phyloP scores from a whole-genome alignment of 768 basidiomycete genomes.

The Tricholoma hemisulphureum region DNA sequence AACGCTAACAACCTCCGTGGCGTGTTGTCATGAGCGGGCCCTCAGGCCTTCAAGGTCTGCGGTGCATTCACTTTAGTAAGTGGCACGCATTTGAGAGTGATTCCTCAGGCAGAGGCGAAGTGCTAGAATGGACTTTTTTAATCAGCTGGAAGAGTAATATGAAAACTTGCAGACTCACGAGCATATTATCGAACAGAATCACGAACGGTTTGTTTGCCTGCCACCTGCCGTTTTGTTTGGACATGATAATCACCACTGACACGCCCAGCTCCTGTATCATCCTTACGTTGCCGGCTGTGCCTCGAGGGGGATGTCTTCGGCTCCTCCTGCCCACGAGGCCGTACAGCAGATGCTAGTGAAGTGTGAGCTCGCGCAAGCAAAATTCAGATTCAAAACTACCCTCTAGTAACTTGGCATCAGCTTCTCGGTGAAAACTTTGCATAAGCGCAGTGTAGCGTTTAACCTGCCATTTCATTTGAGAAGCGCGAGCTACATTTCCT shows the following conservation, averaged over 20 bases:
- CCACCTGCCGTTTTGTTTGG: slow-evolving; percentile 15
- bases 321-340: slow-evolving; percentile 22
- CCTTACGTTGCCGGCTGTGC: slow-evolving; percentile 13
- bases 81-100: neutral
- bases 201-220: slow-evolving; percentile 34
- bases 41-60: no score
- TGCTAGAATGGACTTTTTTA: neutral
- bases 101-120: neutral
- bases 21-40: neutral
- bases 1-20: neutral
- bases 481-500: slow-evolving; percentile 71
- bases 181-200: slow-evolving; percentile 29
- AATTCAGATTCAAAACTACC: slow-evolving; percentile 37
- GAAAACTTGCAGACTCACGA: slow-evolving; percentile 5
- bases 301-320: slow-evolving; percentile 19
- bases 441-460: slow-evolving; percentile 76
- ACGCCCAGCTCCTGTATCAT: slow-evolving; percentile 2
- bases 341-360: slow-evolving; percentile 13
- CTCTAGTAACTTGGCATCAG: slow-evolving; percentile 65
- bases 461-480: slow-evolving; percentile 82
- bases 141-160: neutral
- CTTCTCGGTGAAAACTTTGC: slow-evolving; percentile 79
- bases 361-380: neutral
- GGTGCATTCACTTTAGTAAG: neutral
- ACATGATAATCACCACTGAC: neutral